These are phyloP conservation scores for Septoria petroselini DNA, from an alignment of 2,329 filamentous ascomycete genomes.

Conservation along the genomic window DNA sequence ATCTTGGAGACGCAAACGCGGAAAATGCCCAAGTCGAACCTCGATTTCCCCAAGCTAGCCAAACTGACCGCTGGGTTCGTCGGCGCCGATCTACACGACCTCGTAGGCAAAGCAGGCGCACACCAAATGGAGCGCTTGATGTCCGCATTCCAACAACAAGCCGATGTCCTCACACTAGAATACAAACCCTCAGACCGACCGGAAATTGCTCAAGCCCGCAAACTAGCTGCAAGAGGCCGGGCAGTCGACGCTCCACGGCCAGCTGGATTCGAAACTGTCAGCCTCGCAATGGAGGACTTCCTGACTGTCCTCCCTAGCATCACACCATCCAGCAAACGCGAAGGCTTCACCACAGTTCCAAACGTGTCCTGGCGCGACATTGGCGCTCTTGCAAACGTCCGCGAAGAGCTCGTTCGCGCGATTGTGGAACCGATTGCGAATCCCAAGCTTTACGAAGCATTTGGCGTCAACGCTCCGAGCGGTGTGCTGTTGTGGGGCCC, in stretches of 20 bases:
- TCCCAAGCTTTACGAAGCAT: constrained; percentile 70
- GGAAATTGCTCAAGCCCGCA: constrained; percentile 21
- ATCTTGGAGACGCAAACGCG: constrained; percentile 74
- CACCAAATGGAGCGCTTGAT: constrained; percentile 62
- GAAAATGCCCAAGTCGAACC: constrained; percentile 60
- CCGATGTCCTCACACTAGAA: constrained; percentile 34
- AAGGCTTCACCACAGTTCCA: constrained; percentile 92
- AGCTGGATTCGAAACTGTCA: constrained; percentile 53
- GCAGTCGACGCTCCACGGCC: constrained; percentile 49
- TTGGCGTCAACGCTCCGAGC: constrained; percentile 76
- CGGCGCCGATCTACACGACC: constrained; percentile 77
- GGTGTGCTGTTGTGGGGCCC: constrained; percentile 95
- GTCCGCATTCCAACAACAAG: constrained; percentile 47
- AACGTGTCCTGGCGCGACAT: constrained; percentile 92
- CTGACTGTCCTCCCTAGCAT: constrained; percentile 69
- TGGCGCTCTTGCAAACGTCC: constrained; percentile 75
- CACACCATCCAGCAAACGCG: constrained; percentile 77
- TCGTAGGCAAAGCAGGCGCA: constrained; percentile 63
- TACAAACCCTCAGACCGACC: constrained; percentile 42
- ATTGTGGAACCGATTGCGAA: constrained; percentile 87
- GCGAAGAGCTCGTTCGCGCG: constrained; percentile 75
- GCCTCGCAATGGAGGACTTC: constrained; percentile 67
- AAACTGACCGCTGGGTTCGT: constrained; percentile 90
- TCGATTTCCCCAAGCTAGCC: constrained; percentile 72
- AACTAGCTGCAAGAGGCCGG: constrained; percentile 47